A percentile compares a stretch with the other conserved stretches of the same genome.
Evolutionary conservation across 2,329 filamentous ascomycete species (phyloP).

Genomic region (Pseudovirgaria hyperparasitica): DNA sequence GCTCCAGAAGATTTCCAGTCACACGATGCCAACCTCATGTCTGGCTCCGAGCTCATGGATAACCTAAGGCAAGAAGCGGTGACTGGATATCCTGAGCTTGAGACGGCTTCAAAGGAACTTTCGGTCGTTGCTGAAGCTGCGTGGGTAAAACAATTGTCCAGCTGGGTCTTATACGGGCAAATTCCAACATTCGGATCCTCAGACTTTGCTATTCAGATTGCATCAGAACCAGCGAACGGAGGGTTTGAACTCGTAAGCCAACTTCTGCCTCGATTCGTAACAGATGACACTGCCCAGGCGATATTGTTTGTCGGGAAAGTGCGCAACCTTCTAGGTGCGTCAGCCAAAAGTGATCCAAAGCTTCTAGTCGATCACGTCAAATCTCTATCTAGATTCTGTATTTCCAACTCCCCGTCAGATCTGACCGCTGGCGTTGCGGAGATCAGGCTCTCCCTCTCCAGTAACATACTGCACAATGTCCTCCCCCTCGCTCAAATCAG

Average conservation of each 20-base stretch:
- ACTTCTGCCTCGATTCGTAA: constrained; percentile 70
- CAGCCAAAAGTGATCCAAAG: constrained; percentile 35
- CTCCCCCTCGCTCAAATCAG: constrained; percentile 66
- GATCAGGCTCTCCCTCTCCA: constrained; percentile 70
- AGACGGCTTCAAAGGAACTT: constrained; percentile 59
- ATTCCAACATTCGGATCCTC: constrained; percentile 61
- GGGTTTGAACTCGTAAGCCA: constrained; percentile 22
- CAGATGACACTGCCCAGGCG: constrained; percentile 58
- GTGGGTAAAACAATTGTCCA: constrained; percentile 82
- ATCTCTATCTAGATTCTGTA: constrained; percentile 53
- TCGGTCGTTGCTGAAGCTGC: constrained; percentile 71
- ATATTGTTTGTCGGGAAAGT: constrained; percentile 87
- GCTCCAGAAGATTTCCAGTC: constrained; percentile 3
- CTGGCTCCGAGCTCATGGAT: constrained; percentile 65
- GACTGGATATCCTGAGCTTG: constrained; percentile 81
- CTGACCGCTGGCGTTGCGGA: constrained; percentile 61
- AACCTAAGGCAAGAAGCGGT: constrained; percentile 61
- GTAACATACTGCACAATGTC: constrained; percentile 70
- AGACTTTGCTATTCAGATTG: constrained; percentile 67
- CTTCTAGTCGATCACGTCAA: constrained; percentile 57
- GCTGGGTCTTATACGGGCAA: constrained; percentile 83
- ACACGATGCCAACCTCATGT: constrained; percentile 29
- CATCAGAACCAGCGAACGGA: constrained; percentile 23
- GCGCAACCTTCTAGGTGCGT: constrained; percentile 28
- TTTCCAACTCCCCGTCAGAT: constrained; percentile 59